phyloP scores from a whole-genome alignment of 345 rosid genomes.

The Dimocarpus longan region DNA sequence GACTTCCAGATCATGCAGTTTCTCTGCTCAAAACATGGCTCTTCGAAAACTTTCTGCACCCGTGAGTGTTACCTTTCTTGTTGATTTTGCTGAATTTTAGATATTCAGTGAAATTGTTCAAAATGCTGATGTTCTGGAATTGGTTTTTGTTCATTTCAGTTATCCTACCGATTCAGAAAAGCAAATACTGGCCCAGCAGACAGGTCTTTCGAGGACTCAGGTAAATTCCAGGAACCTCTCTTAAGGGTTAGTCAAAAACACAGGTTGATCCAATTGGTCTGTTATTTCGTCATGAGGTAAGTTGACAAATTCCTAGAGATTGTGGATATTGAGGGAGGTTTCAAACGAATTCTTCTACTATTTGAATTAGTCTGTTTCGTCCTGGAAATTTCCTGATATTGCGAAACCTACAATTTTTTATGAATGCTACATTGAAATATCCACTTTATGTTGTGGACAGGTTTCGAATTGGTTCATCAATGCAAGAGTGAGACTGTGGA shows the following conservation, averaged over 20 bases:
- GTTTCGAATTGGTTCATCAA: conserved; percentile 55
- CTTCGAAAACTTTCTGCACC: conserved; percentile 47
- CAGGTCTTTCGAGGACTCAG: conserved; percentile 49
- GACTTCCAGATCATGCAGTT: conserved; percentile 46
- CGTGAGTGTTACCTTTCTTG: conserved; percentile 28
- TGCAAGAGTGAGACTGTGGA: conserved; percentile 53
- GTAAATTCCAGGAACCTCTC: conserved; percentile 16
- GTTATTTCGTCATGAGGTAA: too few relatives aligned
- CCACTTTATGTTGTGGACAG: conserved; percentile 20
- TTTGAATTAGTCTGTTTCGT: neutral
- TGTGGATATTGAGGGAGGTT: neutral
- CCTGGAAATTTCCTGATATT: too few relatives aligned
- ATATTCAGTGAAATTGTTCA: neutral
- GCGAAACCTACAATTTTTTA: neutral
- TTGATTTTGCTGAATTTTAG: neutral
- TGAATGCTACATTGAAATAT: neutral
- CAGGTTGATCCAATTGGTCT: too few relatives aligned
- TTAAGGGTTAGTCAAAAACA: neutral
- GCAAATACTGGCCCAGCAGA: conserved; percentile 40
- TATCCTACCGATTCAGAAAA: conserved; percentile 48
- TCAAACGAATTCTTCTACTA: neutral
- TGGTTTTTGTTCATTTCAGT: conserved; percentile 23
- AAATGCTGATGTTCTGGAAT: neutral
- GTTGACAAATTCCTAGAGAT: too few relatives aligned
- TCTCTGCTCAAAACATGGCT: conserved; percentile 42